Base-by-base conservation (phyloP, 768 basidiomycete species). In the Mycena vulgaris region DNA sequence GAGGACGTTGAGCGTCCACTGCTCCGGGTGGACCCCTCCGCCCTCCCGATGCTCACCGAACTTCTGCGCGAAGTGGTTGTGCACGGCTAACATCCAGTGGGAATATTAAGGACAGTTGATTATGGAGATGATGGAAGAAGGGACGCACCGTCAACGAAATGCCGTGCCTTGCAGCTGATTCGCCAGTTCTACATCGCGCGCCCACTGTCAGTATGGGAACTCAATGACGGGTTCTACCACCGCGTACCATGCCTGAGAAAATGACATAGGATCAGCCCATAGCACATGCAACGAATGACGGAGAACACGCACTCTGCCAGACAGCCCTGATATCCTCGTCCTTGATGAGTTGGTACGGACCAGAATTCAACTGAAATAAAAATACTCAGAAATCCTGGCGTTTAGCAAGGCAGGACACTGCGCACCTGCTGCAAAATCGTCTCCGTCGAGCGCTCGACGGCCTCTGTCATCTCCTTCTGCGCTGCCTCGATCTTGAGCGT, bases 261-360 rank as follows among this genome's bases (percentile, higher is more conserved):
- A 5, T 5, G 21, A 25, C 8, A 25, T 45, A 19, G 19, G 31
- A 33, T 63, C 27, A 19, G 10, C 23, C 4, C 8, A 35, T n/a
- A 5, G 28, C 11, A 11, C 19, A 51, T 1, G 3, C n/a, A 53
- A 19, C 10, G 8, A 33, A n/a, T 17, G 25, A 39, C 0, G 31
- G 7, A n/a, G n/a, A n/a, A n/a, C n/a, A 55, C 68, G 14, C 37
- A 69, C 66, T 61, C 33, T 74, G 51, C 74, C 74, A 75, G 4
- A 75, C 74, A 1, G 55, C 42, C 31, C 58, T 68, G n/a, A 75
- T 72, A 53, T 75, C 74, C 30, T 75, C 74, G 52, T 75, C 74
- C 45, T 75, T 69, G 56, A 75, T 75, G 10, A 75, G 53, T 28
- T 75, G 56, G 30, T 75, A 63, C 5, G 74, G 71, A 1, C 74